Evolutionary conservation across 2,329 filamentous ascomycete genomes (phyloP).

Genomic region (Aspergillus versicolor): DNA sequence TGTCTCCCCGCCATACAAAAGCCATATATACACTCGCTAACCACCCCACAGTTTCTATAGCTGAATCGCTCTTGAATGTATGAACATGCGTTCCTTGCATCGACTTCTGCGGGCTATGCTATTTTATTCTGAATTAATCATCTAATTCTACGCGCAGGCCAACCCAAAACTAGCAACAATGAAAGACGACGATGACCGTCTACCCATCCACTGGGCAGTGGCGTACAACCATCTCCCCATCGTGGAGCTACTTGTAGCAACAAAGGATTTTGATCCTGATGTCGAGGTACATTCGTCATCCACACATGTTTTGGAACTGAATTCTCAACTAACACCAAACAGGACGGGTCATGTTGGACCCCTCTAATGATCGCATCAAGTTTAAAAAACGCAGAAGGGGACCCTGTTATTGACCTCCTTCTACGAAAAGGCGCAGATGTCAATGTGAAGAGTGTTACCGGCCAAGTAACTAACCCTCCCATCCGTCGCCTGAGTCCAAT

Average conservation of each 20-base stretch:
- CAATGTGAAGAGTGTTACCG: slow-evolving; percentile 42
- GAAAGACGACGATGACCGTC: slow-evolving; percentile 80
- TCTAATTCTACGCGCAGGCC: slow-evolving; percentile 49
- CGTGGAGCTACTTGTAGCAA: slow-evolving; percentile 67
- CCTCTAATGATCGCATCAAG: slow-evolving; percentile 52
- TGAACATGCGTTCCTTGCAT: slow-evolving; percentile 27
- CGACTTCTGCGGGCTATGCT: slow-evolving; percentile 20
- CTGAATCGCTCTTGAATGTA: slow-evolving; percentile 73
- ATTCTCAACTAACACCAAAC: not conserved
- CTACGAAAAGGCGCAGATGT: slow-evolving; percentile 49
- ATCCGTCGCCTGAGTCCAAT: not conserved
- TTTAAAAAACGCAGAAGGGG: slow-evolving; percentile 46
- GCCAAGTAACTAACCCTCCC: slow-evolving; percentile 34
- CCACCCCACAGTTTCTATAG: slow-evolving; percentile 58
- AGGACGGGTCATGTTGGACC: slow-evolving; percentile 53
- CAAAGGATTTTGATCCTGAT: slow-evolving; percentile 78
- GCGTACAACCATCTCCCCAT: slow-evolving; percentile 79
- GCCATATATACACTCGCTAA: slow-evolving; percentile 21
- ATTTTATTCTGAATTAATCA: slow-evolving; percentile 5
- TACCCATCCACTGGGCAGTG: slow-evolving; percentile 91
- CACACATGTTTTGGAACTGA: no score
- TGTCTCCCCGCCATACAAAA: slow-evolving; percentile 22
- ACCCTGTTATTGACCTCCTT: slow-evolving; percentile 45
- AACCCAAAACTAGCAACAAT: slow-evolving; percentile 75
- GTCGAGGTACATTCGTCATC: slow-evolving; percentile 56